phyloP scores from a whole-genome alignment of 164 flowering plant species.

The Vitis labrusca region DNA sequence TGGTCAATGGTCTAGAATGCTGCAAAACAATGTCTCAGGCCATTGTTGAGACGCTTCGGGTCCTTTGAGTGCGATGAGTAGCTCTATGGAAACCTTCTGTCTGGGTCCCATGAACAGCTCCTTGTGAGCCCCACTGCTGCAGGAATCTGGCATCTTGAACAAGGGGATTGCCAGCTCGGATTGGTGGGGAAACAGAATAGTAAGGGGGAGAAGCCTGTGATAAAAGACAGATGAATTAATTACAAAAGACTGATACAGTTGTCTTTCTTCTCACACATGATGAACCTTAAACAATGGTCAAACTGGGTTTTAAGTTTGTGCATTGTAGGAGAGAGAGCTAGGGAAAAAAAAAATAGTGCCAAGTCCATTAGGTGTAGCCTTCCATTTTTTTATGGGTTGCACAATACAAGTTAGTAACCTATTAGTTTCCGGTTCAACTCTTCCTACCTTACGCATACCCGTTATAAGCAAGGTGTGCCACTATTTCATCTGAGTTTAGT shows the following conservation, averaged over 20 bases:
- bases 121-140: slow-evolving; percentile 13
- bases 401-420: no score
- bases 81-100: slow-evolving; percentile 9
- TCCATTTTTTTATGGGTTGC: no score
- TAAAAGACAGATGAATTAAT: not conserved
- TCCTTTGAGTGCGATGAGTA: slow-evolving; percentile 9
- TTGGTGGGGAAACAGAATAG: slow-evolving; percentile 25
- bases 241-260: not conserved
- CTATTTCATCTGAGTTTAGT: no score
- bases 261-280: no score
- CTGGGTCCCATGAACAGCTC: slow-evolving; percentile 7
- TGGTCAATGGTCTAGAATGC: not conserved
- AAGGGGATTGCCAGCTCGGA: slow-evolving; percentile 26
- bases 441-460: no score
- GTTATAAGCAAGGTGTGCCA: no score
- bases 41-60: slow-evolving; percentile 17
- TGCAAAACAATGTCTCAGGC: slow-evolving; percentile 14
- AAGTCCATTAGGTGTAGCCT: no score
- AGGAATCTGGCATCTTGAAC: slow-evolving; percentile 22
- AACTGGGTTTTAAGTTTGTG: no score
- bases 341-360: no score
- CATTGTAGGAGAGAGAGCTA: no score
- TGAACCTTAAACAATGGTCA: no score
- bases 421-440: no score
- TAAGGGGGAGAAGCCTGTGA: slow-evolving; percentile 28